Evolutionary conservation across 495 filamentous ascomycete genomes (phyloP), one percentile per base, ranked within the genome.

Genomic region (Aspergillus ellipticus): DNA sequence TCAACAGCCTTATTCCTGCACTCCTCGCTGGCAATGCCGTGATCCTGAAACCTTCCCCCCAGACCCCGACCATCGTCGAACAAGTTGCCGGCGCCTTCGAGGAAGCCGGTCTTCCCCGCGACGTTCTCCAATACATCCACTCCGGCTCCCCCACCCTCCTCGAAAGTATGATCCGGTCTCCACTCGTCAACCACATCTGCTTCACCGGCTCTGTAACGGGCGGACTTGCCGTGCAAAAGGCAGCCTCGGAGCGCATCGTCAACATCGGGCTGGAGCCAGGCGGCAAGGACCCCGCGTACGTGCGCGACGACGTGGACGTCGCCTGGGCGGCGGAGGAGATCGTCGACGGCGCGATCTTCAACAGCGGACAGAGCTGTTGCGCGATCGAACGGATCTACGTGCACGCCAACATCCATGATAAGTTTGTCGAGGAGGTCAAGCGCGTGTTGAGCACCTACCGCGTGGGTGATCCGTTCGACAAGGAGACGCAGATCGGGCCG

Each of bases 181-280:
- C 90, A 0, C 80, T 85, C 53, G 79, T 97, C 53, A 75, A 83
- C 31, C 76, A 89, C 10, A 81, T 96, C 41, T 92, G 89, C 71
- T 97, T 97, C 68, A 96, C 92, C 2, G 92, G 92, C n/a, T 96
- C 92, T 4, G 89, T 96, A 2, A 85, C 86, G 22, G 89, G 90
- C 39, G 92, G 92, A 8, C 73, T 96, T 41, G 81, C 86, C 1
- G 86, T 96, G n/a, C 91, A 96, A 66, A 81, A 83, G 57, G 89
- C 89, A 6, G 91, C 92, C 10, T 79, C 88, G 2, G 87, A 90
- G 59, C 79, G 91, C 42, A 79, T 96, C 47, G 84, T 94, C 52
- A 85, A 88, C 55, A 88, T 97, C 21, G 87, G 89, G 2, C 81
- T 97, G 2, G 92, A 97, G 61, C 84, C 96, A 8, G 92, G 92